These are phyloP conservation scores for Fraxinus albicans DNA, from an alignment of 305 asterid genomes.

Conservation along the genomic window DNA sequence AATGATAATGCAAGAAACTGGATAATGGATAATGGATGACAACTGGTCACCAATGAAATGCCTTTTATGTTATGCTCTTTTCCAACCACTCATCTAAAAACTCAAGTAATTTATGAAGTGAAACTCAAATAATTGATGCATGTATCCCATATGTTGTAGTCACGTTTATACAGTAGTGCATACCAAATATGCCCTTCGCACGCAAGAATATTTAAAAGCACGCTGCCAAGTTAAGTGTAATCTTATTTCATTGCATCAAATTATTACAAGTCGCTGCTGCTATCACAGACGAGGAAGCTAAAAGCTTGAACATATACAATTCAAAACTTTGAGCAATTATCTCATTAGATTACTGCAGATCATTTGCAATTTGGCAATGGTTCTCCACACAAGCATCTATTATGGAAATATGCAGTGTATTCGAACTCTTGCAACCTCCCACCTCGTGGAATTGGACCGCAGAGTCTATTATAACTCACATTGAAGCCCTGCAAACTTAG, in stretches of 20 bases:
- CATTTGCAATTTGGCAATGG: conserved; percentile 5
- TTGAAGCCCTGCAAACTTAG: neutral
- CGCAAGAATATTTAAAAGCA: neutral
- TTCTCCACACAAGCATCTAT: conserved; percentile 23
- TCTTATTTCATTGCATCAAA: neutral
- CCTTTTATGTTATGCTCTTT: neutral
- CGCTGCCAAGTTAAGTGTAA: neutral
- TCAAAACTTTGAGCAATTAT: neutral
- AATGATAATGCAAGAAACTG: neutral
- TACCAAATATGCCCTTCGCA: neutral
- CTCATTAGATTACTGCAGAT: neutral
- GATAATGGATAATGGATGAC: neutral
- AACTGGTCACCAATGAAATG: neutral
- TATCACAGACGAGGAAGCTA: neutral
- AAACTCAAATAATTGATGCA: neutral
- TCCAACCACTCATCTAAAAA: neutral
- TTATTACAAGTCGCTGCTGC: neutral
- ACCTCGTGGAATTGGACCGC: conserved; percentile 20
- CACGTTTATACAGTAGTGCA: neutral
- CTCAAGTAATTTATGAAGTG: too few relatives aligned
- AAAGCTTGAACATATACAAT: neutral
- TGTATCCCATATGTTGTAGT: too few relatives aligned
- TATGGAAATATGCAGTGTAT: neutral
- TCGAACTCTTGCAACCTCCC: neutral
- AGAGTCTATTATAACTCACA: conserved; percentile 25